A percentile compares a stretch with the other conserved stretches of the same genome.
Conservation (phyloP, 441 rosid species). For the Euphorbia schlechtendalii region DNA sequence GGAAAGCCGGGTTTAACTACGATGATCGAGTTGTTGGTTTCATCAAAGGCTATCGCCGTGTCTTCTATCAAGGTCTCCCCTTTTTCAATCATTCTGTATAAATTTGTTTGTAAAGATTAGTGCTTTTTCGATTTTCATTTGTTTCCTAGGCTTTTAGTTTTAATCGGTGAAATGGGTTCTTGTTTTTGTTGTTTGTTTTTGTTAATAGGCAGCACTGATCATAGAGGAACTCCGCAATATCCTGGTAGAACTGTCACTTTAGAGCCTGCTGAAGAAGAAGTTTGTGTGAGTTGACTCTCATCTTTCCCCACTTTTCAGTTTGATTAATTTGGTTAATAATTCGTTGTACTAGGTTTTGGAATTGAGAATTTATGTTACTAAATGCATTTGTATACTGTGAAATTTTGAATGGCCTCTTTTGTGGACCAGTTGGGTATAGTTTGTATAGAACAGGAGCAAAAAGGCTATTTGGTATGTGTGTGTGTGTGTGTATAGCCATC, state of each 20-base stretch:
- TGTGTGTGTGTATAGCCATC: too few species aligned
- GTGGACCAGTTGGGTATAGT: too few species aligned
- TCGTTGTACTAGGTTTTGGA: neutral
- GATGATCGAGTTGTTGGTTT: conserved; percentile 74
- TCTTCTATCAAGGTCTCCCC: conserved; percentile 66
- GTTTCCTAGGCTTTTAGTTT: neutral
- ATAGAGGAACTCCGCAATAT: conserved; percentile 72
- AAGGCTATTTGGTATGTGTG: too few species aligned
- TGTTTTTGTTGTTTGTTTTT: neutral
- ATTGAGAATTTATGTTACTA: neutral
- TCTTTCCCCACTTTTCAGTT: neutral
- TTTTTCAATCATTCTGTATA: neutral
- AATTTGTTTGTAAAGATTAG: neutral
- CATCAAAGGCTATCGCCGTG: conserved; percentile 80
- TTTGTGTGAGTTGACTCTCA: conserved; percentile 49
- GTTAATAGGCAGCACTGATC: conserved; percentile 76
- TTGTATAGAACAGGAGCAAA: too few species aligned
- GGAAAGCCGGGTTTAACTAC: conserved; percentile 72
- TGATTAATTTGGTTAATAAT: neutral
- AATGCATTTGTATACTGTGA: too few species aligned
- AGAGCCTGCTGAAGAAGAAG: conserved; percentile 61
- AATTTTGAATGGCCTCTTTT: too few species aligned
- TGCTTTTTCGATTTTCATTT: neutral
- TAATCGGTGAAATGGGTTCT: neutral
- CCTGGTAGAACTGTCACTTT: conserved; percentile 89